phyloP scores from a whole-genome alignment of 495 filamentous ascomycete species.

The Penicillium salamii region DNA sequence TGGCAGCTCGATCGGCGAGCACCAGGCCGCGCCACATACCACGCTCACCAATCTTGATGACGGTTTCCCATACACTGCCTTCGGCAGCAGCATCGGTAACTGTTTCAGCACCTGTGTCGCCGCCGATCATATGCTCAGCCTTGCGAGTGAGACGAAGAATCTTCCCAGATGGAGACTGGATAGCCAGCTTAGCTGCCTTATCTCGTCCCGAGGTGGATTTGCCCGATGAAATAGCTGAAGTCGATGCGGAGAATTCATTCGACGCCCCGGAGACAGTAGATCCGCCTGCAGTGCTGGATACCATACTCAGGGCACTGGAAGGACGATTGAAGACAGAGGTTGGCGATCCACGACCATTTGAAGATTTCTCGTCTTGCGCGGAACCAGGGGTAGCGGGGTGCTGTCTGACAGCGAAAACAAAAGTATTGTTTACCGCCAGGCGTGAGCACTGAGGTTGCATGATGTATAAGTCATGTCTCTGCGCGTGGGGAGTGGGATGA shows the following conservation, averaged over 20 bases:
- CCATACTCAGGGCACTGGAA: slow-evolving; percentile 78
- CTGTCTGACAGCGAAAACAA: slow-evolving; percentile 93
- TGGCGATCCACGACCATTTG: slow-evolving; percentile 55
- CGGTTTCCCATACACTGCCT: slow-evolving; percentile 91
- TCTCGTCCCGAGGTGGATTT: slow-evolving; percentile 49
- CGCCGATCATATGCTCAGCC: slow-evolving; percentile 62
- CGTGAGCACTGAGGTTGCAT: slow-evolving; percentile 87
- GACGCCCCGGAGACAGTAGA: slow-evolving; percentile 41
- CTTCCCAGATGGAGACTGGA: slow-evolving; percentile 94
- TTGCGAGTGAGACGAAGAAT: slow-evolving; percentile 89
- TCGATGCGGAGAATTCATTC: slow-evolving; percentile 46
- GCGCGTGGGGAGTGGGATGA: slow-evolving; percentile 94
- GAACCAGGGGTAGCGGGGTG: slow-evolving; percentile 66
- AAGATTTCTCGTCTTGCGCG: slow-evolving; percentile 43
- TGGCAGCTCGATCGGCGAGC: slow-evolving; percentile 87
- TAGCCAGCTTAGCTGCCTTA: slow-evolving; percentile 93
- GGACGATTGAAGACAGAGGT: slow-evolving; percentile 66
- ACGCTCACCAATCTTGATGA: slow-evolving; percentile 92
- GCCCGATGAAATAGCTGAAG: slow-evolving; percentile 54
- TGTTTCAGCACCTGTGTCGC: slow-evolving; percentile 41
- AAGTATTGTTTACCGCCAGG: slow-evolving; percentile 91
- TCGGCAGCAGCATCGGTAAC: slow-evolving; percentile 59
- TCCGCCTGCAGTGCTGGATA: slow-evolving; percentile 44
- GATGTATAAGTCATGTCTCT: slow-evolving; percentile 94
- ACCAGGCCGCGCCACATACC: slow-evolving; percentile 92